phyloP scores from a whole-genome alignment of 2,329 filamentous ascomycete genomes.

The Geosmithia flava region DNA sequence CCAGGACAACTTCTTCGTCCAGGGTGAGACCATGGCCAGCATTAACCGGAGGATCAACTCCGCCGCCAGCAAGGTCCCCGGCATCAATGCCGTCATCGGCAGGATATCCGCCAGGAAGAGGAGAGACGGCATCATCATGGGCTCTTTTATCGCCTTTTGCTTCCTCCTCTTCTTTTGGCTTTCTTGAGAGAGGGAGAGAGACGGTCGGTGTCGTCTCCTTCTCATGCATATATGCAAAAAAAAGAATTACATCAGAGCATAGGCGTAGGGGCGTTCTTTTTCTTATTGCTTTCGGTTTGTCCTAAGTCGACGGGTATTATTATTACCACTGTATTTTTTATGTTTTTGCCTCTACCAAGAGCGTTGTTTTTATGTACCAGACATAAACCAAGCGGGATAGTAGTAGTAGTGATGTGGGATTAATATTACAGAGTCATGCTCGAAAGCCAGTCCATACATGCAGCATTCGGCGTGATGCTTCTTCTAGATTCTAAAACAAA shows the following conservation, averaged over 20 bases:
- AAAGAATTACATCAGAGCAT: slow-evolving; percentile 4
- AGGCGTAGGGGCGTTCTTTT: slow-evolving; percentile 16
- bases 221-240: neutral
- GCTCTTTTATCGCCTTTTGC: slow-evolving; percentile 81
- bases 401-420: too few species aligned
- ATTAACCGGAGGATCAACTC: slow-evolving; percentile 85
- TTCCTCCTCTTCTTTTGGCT: slow-evolving; percentile 76
- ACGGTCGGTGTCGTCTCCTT: neutral
- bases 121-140: slow-evolving; percentile 89
- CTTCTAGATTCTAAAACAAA: neutral
- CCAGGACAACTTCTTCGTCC: slow-evolving; percentile 78
- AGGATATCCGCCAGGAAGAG: slow-evolving; percentile 92
- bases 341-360: neutral
- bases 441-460: too few species aligned
- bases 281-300: neutral
- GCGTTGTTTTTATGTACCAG: too few species aligned
- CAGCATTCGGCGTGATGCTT: too few species aligned
- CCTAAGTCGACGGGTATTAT: neutral
- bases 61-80: slow-evolving; percentile 83
- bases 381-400: too few species aligned
- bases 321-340: neutral
- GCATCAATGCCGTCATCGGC: slow-evolving; percentile 81
- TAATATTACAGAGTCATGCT: too few species aligned
- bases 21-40: slow-evolving; percentile 76
- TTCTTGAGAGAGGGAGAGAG: slow-evolving; percentile 19